Evolutionary conservation across 2,329 filamentous ascomycete species (phyloP).

Genomic region (Colletotrichum tofieldiae): DNA sequence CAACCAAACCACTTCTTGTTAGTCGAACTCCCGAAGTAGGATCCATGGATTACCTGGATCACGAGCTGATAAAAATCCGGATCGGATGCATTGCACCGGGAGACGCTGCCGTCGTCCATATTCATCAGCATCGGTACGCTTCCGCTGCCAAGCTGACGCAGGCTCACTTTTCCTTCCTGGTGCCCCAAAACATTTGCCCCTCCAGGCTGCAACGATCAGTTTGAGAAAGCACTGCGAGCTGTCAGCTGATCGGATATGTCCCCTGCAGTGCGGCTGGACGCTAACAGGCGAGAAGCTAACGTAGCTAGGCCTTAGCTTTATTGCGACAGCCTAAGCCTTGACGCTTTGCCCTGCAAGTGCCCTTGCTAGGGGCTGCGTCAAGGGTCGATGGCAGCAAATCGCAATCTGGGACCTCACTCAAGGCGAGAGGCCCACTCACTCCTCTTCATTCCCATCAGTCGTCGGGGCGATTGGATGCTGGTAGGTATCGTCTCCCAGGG

Average conservation of each 20-base stretch:
- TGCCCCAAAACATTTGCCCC: conserved; percentile 15
- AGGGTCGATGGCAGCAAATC: conserved; percentile 3
- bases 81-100: neutral
- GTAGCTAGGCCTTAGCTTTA: conserved; percentile 11
- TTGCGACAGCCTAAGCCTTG: conserved; percentile 10
- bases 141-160: neutral
- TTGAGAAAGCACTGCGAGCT: neutral
- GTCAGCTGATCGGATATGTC: conserved; percentile 12
- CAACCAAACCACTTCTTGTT: no score
- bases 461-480: neutral
- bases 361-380: neutral
- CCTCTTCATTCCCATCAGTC: neutral
- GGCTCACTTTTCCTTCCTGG: no score
- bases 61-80: no score
- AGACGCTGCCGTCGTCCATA: neutral
- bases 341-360: conserved; percentile 11
- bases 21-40: no score
- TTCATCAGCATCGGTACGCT: neutral
- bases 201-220: neutral
- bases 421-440: neutral
- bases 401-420: neutral
- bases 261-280: conserved; percentile 41
- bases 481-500: neutral
- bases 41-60: no score
- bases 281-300: conserved; percentile 18